phyloP scores from a whole-genome alignment of 192 early-diverging fungal genomes.

The Pilobolus umbonatus region DNA sequence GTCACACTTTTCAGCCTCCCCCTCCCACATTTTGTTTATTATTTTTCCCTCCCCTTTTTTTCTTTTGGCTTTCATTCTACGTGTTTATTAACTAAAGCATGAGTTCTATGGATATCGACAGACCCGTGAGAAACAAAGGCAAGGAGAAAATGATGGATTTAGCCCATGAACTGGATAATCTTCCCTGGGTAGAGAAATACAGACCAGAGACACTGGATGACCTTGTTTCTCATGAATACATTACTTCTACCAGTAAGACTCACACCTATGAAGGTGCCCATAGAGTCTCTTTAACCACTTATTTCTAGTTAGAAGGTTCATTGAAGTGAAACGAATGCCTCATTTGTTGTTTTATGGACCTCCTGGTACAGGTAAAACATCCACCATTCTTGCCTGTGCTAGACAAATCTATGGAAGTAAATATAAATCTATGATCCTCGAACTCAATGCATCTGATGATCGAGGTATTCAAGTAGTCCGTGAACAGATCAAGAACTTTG shows the following conservation, averaged over 20 bases:
- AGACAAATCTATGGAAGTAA: constrained; percentile 79
- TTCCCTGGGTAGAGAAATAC: constrained; percentile 92
- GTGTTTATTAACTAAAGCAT: constrained; percentile 4
- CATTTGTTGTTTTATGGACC: constrained; percentile 98
- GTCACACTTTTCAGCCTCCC: too few species aligned
- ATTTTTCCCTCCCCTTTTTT: too few species aligned
- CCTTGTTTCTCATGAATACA: constrained; percentile 89
- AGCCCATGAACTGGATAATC: constrained; percentile 10
- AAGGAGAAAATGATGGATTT: constrained; percentile 21
- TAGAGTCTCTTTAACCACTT: too few species aligned
- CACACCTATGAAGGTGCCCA: neutral
- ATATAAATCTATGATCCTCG: constrained; percentile 87
- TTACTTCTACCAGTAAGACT: constrained; percentile 75
- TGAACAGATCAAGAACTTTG: constrained; percentile 98
- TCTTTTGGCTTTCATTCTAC: too few species aligned
- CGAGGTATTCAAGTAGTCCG: constrained; percentile 97
- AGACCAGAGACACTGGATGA: constrained; percentile 84
- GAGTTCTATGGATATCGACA: neutral
- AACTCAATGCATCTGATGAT: constrained; percentile 97
- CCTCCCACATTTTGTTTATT: too few species aligned
- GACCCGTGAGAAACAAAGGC: constrained; percentile 19
- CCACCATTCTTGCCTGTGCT: constrained; percentile 93
- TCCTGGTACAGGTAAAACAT: constrained; percentile 96
- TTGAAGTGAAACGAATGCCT: constrained; percentile 87
- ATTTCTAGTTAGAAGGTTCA: constrained; percentile 71